These are phyloP conservation scores for Heterobasidion occidentale DNA, from an alignment of 1,284 basidiomycete genomes.

Conservation along the genomic window DNA sequence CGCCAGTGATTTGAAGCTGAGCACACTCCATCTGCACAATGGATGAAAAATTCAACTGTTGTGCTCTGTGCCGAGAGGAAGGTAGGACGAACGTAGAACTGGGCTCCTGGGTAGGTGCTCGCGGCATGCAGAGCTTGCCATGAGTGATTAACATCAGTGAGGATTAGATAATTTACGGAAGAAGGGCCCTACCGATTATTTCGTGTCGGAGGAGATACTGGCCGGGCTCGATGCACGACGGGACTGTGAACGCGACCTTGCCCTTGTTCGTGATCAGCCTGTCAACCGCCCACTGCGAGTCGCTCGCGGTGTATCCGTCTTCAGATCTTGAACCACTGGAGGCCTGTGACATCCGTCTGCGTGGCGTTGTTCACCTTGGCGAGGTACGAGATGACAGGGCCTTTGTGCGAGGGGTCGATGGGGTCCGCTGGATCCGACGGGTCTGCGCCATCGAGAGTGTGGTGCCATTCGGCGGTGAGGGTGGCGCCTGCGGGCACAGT, in stretches of 20 bases:
- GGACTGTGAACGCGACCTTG: constrained; percentile 44
- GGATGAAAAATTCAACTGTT: neutral
- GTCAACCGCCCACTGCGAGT: constrained; percentile 37
- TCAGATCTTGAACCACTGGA: constrained; percentile 49
- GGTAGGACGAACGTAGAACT: constrained; percentile 12
- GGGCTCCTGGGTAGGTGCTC: constrained; percentile 12
- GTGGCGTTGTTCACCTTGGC: constrained; percentile 37
- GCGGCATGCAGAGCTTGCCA: constrained; percentile 35
- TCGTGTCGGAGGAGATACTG: constrained; percentile 47
- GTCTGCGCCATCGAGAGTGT: constrained; percentile 37
- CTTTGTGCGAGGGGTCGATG: constrained; percentile 44
- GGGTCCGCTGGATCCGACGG: constrained; percentile 39
- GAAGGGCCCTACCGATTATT: constrained; percentile 33
- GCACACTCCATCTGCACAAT: constrained; percentile 39
- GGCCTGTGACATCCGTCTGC: constrained; percentile 38
- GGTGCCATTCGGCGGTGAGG: constrained; percentile 48
- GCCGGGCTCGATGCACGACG: constrained; percentile 37
- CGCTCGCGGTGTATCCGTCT: constrained; percentile 29
- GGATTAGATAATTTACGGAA: neutral
- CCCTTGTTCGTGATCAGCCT: constrained; percentile 43
- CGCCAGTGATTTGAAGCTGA: constrained; percentile 44
- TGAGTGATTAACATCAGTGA: neutral
- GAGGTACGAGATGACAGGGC: constrained; percentile 48
- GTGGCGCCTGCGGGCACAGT: constrained; percentile 39
- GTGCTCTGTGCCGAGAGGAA: neutral